Base-by-base conservation (phyloP, 2,329 filamentous ascomycete genomes). In the Cercospora beticola region DNA sequence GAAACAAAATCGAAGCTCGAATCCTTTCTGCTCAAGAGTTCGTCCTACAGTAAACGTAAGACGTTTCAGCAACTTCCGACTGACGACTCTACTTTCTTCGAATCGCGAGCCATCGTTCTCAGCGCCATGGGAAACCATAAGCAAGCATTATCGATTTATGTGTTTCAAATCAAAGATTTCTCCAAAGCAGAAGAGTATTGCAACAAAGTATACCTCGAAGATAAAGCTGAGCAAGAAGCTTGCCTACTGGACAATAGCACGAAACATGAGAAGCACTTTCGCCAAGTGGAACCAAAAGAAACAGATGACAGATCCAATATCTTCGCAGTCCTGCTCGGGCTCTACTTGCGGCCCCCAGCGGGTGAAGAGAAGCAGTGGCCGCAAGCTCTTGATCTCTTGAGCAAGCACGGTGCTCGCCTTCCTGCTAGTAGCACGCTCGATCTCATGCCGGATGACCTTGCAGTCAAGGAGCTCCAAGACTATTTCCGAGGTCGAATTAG, bases 151-250 rank as follows among this genome's bases (percentile, higher is more conserved):
- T 91, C 95, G 78, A 97, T 99, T 63, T 99, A 97, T 78, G 94
- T 98, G 30, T 99, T 97, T 82, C 95, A 94, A 79, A 87, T 99
- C 79, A 84, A 91, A 73, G 90, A 97, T 78, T 94, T 92, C 71
- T 83, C 83, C 12, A 98, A 97, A 80, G 95, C 95, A 33, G 95
- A 99, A 86, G 93, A 97, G 90, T 97, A 99, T 81, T 98, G 95
- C 83, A 97, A 97, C 80, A 89, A 89, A 70, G 87, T 94, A 67
- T 91, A 97, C 80, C 86, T 90, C 69, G 79, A 84, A 71, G 77
- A 64, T 74, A 75, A 76, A 69, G 80, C 84, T 68, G 76, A 57
- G 73, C 69, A 73, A 43, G 66, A 72, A 61, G 68, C 71, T 18
- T 75, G 71, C 60, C 70, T 75, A 12, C 26, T 74, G n/a, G 71